Evolutionary conservation across 2,329 filamentous ascomycete species (phyloP).

Genomic region (Claviceps purpurea): DNA sequence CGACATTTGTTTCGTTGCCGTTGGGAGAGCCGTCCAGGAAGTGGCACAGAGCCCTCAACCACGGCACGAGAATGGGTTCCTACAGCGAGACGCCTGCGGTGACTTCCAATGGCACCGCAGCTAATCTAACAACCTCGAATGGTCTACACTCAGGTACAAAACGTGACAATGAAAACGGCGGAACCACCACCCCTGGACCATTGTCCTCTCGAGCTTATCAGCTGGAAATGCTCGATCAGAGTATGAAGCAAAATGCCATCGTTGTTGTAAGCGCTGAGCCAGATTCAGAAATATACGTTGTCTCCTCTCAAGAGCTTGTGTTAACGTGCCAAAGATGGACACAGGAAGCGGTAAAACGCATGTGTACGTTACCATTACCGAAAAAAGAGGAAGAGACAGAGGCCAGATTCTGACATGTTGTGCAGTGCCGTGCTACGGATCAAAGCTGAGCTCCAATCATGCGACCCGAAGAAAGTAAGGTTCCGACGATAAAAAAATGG

Average conservation of each 20-base stretch:
- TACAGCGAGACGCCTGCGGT: slow-evolving; percentile 1
- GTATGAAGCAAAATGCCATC: slow-evolving; percentile 56
- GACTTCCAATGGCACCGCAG: slow-evolving; percentile 2
- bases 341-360: slow-evolving; percentile 70
- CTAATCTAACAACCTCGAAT: neutral
- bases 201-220: slow-evolving; percentile 52
- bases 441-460: slow-evolving; percentile 45
- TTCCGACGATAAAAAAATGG: neutral
- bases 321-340: slow-evolving; percentile 49
- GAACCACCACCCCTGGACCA: slow-evolving; percentile 8
- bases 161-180: slow-evolving; percentile 2
- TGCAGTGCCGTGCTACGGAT: slow-evolving; percentile 55
- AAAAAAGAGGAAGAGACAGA: neutral
- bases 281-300: neutral
- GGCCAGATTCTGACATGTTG: neutral
- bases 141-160: neutral
- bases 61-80: neutral
- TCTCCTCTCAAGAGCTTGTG: neutral
- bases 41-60: slow-evolving; percentile 1
- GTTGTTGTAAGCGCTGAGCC: slow-evolving; percentile 40
- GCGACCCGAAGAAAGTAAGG: slow-evolving; percentile 37
- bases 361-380: slow-evolving; percentile 37
- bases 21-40: slow-evolving; percentile 5
- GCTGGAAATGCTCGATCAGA: slow-evolving; percentile 60
- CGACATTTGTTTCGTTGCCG: neutral